phyloP scores from a whole-genome alignment of 805 yeast species.

The Ogataea populi-albae region DNA sequence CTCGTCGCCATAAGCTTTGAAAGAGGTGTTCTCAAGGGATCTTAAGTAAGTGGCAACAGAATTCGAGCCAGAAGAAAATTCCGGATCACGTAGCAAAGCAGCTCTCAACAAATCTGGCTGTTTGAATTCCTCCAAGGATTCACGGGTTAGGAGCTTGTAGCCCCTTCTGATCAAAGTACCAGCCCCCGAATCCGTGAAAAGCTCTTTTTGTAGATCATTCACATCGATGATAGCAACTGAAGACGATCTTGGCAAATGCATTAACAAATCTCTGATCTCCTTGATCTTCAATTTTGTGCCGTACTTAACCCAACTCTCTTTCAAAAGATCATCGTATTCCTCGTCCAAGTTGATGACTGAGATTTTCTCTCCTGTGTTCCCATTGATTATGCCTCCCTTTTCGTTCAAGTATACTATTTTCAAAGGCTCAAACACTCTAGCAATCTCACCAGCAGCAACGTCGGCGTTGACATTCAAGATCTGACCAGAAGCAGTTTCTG shows the following conservation, averaged over 20 bases:
- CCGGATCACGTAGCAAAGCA: slow-evolving; percentile 75
- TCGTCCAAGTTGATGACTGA: slow-evolving; percentile 92
- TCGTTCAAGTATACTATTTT: slow-evolving; percentile 95
- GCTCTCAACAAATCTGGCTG: slow-evolving; percentile 74
- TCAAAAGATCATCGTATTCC: slow-evolving; percentile 86
- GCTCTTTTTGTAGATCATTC: slow-evolving; percentile 91
- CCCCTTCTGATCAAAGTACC: slow-evolving; percentile 99
- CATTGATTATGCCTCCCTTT: slow-evolving; percentile 95
- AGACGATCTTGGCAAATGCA: slow-evolving; percentile 92
- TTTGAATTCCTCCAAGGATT: slow-evolving; percentile 63
- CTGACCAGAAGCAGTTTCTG: slow-evolving; percentile 96
- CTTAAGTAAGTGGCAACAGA: slow-evolving; percentile 82
- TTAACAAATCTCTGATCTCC: slow-evolving; percentile 91
- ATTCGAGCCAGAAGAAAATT: slow-evolving; percentile 62
- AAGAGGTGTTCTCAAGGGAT: slow-evolving; percentile 56
- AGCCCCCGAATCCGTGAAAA: slow-evolving; percentile 98
- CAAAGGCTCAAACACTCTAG: slow-evolving; percentile 94
- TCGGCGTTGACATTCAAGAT: slow-evolving; percentile 97
- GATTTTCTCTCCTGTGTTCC: slow-evolving; percentile 85
- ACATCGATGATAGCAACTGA: slow-evolving; percentile 97
- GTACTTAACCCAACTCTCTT: slow-evolving; percentile 96
- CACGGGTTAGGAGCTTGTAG: slow-evolving; percentile 74
- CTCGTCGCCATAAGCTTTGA: slow-evolving; percentile 90
- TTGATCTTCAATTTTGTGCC: slow-evolving; percentile 97
- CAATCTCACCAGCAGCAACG: slow-evolving; percentile 97